Percentiles rank a stretch among this genome's conserved stretches.
Conservation (phyloP, 2,329 filamentous ascomycete species). For the Xylogone sp. region DNA sequence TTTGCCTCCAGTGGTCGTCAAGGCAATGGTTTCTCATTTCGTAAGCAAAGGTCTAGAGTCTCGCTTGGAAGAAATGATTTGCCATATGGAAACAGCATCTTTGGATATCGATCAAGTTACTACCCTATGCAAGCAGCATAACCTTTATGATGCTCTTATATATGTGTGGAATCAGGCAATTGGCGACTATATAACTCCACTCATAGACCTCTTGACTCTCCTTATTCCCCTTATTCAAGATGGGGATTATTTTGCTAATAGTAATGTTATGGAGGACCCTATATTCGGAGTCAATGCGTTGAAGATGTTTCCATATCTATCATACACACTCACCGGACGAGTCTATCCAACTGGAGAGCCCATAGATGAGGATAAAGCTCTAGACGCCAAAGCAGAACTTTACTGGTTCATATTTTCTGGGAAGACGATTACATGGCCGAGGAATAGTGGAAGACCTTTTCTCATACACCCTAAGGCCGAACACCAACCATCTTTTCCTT, state of each 20-base stretch:
- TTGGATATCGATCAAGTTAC: slow-evolving; percentile 95
- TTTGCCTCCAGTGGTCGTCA: slow-evolving; percentile 79
- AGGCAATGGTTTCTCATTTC: slow-evolving; percentile 80
- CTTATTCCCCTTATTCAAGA: slow-evolving; percentile 55
- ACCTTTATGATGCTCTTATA: slow-evolving; percentile 89
- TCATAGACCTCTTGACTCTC: slow-evolving; percentile 78
- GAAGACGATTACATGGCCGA: slow-evolving; percentile 71
- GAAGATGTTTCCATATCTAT: slow-evolving; percentile 93
- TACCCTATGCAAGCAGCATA: slow-evolving; percentile 82
- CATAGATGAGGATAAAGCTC: slow-evolving; percentile 69
- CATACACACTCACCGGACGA: slow-evolving; percentile 83
- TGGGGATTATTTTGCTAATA: slow-evolving; percentile 47
- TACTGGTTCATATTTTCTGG: slow-evolving; percentile 95
- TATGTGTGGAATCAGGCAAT: slow-evolving; percentile 96
- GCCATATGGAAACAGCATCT: slow-evolving; percentile 83
- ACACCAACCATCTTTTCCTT: slow-evolving; percentile 75
- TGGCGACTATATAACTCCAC: slow-evolving; percentile 82
- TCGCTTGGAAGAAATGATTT: slow-evolving; percentile 89
- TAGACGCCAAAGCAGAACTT: slow-evolving; percentile 77
- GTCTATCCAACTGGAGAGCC: slow-evolving; percentile 83
- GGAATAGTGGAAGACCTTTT: slow-evolving; percentile 55
- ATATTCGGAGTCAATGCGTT: slow-evolving; percentile 67
- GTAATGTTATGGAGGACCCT: slow-evolving; percentile 55
- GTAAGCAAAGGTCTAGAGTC: slow-evolving; percentile 70
- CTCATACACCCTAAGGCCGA: slow-evolving; percentile 52